Conservation (phyloP, 2,329 filamentous ascomycete species). For the Drechslerella dactyloides region DNA sequence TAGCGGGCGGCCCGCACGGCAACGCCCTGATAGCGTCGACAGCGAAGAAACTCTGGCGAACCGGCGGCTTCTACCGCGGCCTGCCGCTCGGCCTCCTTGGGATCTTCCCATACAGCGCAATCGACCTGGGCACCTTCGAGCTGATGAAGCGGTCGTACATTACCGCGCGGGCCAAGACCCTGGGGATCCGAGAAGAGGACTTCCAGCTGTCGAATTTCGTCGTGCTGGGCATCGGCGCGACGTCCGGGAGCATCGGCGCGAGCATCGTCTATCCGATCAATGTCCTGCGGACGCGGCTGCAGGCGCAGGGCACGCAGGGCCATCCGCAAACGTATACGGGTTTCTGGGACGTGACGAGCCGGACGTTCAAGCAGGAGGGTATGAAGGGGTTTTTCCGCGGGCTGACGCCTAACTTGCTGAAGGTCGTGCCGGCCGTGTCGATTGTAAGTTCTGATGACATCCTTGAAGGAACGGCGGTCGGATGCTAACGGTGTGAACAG, state of each 20-base stretch:
- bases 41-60: constrained; percentile 81
- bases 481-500: constrained; percentile 52
- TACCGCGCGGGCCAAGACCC: constrained; percentile 70
- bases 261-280: constrained; percentile 96
- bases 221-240: constrained; percentile 83
- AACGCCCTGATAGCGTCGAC: constrained; percentile 83
- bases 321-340: constrained; percentile 90
- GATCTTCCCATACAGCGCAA: constrained; percentile 97
- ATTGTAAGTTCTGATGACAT: constrained; percentile 65
- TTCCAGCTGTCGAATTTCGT: constrained; percentile 78
- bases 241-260: constrained; percentile 88
- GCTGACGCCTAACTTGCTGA: constrained; percentile 90
- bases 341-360: constrained; percentile 83
- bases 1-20: constrained; percentile 81
- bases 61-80: constrained; percentile 87
- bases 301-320: constrained; percentile 91
- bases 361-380: constrained; percentile 83
- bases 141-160: constrained; percentile 80
- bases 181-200: constrained; percentile 81
- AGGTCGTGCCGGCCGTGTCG: constrained; percentile 93
- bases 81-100: constrained; percentile 91
- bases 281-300: constrained; percentile 80
- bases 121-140: constrained; percentile 95
- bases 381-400: constrained; percentile 89
- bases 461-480: not conserved